Percentiles rank a stretch among this genome's conserved stretches.
Conservation (phyloP, 192 early-diverging fungal species). For the Backusella circina region DNA sequence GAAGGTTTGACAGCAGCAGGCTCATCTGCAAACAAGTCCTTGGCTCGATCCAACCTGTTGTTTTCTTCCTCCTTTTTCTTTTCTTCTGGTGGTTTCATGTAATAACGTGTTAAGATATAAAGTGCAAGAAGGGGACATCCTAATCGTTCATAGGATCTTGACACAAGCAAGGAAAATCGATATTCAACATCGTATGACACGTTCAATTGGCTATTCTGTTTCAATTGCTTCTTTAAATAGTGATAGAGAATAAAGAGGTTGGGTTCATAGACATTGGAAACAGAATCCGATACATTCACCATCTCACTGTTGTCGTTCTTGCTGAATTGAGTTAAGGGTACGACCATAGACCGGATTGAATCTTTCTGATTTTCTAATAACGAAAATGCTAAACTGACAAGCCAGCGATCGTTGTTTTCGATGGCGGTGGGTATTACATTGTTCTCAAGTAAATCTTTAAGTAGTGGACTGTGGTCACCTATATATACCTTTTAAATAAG, state of each 20-base stretch:
- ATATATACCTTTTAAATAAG: background rate
- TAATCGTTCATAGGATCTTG: slow-evolving; percentile 70
- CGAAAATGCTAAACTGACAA: slow-evolving; percentile 51
- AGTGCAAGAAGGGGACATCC: slow-evolving; percentile 76
- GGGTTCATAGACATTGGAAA: slow-evolving; percentile 51
- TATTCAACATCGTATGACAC: slow-evolving; percentile 53
- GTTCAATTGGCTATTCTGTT: slow-evolving; percentile 39
- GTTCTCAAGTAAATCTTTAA: slow-evolving; percentile 46
- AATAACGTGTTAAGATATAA: slow-evolving; percentile 58
- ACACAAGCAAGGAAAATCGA: slow-evolving; percentile 56
- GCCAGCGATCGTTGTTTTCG: slow-evolving; percentile 62
- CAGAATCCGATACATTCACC: slow-evolving; percentile 8
- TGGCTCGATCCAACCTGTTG: background rate
- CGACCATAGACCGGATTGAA: slow-evolving; percentile 59
- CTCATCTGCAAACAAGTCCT: slow-evolving; percentile 25
- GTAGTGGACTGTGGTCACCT: slow-evolving; percentile 57
- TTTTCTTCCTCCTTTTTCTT: background rate
- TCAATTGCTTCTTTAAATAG: slow-evolving; percentile 52
- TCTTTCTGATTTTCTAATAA: slow-evolving; percentile 53
- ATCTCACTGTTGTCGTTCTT: background rate
- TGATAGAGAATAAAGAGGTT: slow-evolving; percentile 68
- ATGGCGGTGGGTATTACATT: slow-evolving; percentile 55
- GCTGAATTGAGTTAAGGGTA: slow-evolving; percentile 20
- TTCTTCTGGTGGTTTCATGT: slow-evolving; percentile 16
- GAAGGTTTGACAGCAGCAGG: slow-evolving; percentile 6